A percentile compares a stretch with the other conserved stretches of the same genome.
Evolutionary conservation across 2,329 filamentous ascomycete genomes (phyloP).

Genomic region (Colletotrichum sp.): DNA sequence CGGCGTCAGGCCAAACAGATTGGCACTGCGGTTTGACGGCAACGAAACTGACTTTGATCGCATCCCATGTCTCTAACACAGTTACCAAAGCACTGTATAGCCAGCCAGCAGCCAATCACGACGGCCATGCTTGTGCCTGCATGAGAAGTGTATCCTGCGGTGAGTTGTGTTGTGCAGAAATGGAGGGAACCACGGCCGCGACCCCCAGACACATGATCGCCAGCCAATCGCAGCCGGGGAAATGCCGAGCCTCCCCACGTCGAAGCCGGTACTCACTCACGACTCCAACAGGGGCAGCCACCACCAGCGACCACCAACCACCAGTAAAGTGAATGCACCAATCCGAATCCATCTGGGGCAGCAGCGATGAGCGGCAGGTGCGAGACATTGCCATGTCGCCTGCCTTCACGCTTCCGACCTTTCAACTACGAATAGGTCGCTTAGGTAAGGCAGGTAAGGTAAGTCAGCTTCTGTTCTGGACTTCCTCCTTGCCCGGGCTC

Average conservation of each 20-base stretch:
- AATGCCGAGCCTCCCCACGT: neutral
- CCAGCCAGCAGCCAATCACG: neutral
- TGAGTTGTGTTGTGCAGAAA: conserved; percentile 19
- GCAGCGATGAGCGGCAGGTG: neutral
- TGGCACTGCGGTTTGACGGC: neutral
- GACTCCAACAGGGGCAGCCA: neutral
- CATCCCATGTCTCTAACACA: neutral
- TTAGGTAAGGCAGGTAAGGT: neutral
- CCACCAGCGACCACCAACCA: neutral
- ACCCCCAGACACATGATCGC: neutral
- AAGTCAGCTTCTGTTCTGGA: neutral
- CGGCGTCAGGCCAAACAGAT: neutral
- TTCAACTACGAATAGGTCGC: neutral
- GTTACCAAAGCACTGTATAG: neutral
- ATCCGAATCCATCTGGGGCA: neutral
- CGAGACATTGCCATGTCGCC: neutral
- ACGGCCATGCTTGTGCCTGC: neutral
- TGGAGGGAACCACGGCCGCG: neutral
- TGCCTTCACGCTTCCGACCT: neutral
- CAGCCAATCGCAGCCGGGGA: neutral
- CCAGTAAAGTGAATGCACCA: neutral
- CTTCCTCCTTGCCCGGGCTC: neutral
- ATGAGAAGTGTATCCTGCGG: neutral
- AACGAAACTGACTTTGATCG: neutral
- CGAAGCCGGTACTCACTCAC: neutral